phyloP scores from a whole-genome alignment of 768 basidiomycete species.

The Sporobolomyces phaffii region DNA sequence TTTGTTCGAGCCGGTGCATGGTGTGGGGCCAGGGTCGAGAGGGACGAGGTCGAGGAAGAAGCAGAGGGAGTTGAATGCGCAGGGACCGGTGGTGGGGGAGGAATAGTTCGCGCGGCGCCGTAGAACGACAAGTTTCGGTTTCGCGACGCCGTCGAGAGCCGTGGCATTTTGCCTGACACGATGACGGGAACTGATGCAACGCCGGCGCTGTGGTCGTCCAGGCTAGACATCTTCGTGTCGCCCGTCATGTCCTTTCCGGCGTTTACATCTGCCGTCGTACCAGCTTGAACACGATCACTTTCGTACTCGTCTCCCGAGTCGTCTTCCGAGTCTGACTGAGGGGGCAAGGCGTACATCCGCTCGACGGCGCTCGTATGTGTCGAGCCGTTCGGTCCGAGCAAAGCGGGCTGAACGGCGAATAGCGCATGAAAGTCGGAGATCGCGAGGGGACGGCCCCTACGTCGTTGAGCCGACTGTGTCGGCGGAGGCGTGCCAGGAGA shows the following conservation, averaged over 20 bases:
- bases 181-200: too few species aligned
- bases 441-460: constrained; percentile 1
- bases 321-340: constrained; percentile 17
- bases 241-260: neutral
- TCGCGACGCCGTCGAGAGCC: constrained; percentile 17
- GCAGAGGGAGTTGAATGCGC: neutral
- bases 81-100: too few species aligned
- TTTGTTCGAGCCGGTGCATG: neutral
- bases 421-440: constrained; percentile 33
- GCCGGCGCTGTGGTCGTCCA: neutral
- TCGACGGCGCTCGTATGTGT: constrained; percentile 26
- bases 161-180: constrained; percentile 23
- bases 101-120: constrained; percentile 14
- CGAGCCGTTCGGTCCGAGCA: constrained; percentile 27
- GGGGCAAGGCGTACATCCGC: constrained; percentile 34
- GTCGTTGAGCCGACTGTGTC: neutral
- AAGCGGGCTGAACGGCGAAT: constrained; percentile 30
- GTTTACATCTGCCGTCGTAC: neutral
- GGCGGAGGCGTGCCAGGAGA: neutral
- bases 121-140: constrained; percentile 20
- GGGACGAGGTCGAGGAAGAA: neutral
- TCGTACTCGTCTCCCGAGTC: constrained; percentile 4
- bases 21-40: neutral
- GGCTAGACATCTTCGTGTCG: constrained; percentile 2
- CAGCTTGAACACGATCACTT: neutral